Conservation (phyloP, 164 flowering plant genomes). For the Buxus sempervirens region DNA sequence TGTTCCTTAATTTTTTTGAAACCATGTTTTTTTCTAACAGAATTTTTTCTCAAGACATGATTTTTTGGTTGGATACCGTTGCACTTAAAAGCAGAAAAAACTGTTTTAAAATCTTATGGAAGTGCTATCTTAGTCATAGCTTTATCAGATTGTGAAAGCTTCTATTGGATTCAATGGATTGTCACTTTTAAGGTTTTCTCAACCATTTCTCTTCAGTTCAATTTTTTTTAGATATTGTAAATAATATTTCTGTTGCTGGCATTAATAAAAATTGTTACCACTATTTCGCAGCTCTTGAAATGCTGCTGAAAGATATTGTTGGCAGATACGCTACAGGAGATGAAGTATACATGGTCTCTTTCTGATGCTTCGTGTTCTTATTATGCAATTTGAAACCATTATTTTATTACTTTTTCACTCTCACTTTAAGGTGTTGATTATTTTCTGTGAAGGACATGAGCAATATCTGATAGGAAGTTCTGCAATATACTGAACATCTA, state of each 20-base stretch:
- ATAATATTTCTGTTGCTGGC: neutral
- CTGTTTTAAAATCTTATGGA: no score
- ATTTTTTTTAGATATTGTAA: neutral
- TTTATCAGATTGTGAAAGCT: neutral
- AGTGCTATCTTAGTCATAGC: no score
- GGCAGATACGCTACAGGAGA: conserved; percentile 54
- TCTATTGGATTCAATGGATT: neutral
- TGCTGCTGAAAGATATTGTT: conserved; percentile 36
- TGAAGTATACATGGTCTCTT: conserved; percentile 43
- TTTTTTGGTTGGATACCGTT: no score
- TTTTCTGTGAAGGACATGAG: neutral
- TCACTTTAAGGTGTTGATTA: neutral
- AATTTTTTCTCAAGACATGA: no score
- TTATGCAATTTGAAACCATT: neutral
- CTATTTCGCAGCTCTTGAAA: conserved; percentile 46
- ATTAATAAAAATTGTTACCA: neutral
- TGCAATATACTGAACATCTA: neutral
- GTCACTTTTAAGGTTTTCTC: neutral
- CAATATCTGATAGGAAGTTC: neutral
- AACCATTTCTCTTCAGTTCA: neutral
- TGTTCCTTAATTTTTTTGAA: no score
- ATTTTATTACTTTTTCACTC: neutral
- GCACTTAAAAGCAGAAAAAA: no score
- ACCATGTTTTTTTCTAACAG: no score
- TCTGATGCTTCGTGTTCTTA: neutral